Conservation (phyloP, 306 rosid species). For the Luffa aegyptiaca region DNA sequence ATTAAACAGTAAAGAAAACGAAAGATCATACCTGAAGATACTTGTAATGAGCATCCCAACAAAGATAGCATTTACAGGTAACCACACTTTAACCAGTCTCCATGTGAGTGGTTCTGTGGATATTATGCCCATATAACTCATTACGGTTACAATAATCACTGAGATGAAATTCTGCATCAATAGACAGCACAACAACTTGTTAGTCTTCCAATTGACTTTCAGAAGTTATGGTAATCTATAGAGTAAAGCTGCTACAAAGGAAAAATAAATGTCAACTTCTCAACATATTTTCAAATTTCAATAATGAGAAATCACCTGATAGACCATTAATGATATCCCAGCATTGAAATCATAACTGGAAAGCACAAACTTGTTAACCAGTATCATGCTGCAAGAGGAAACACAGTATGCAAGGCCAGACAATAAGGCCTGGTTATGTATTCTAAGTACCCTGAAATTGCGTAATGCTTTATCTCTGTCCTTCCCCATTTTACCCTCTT, state of each 20-base stretch:
- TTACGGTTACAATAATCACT: slow-evolving; percentile 53
- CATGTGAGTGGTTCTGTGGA: slow-evolving; percentile 87
- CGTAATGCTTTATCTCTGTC: slow-evolving; percentile 31
- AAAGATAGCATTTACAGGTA: slow-evolving; percentile 85
- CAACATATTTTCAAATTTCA: background rate
- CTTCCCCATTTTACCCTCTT: slow-evolving; percentile 55
- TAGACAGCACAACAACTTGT: slow-evolving; percentile 12
- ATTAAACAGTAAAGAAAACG: background rate
- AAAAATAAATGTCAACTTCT: background rate
- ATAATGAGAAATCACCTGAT: slow-evolving; percentile 54
- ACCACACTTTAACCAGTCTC: slow-evolving; percentile 88
- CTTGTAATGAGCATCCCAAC: slow-evolving; percentile 97
- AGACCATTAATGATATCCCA: slow-evolving; percentile 83
- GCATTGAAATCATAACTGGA: slow-evolving; percentile 87
- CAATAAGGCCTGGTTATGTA: slow-evolving; percentile 71
- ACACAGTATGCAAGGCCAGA: slow-evolving; percentile 88
- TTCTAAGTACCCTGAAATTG: slow-evolving; percentile 33
- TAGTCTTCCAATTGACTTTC: background rate
- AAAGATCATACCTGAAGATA: slow-evolving; percentile 75
- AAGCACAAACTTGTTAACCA: slow-evolving; percentile 83
- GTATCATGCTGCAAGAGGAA: slow-evolving; percentile 90
- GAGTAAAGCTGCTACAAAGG: background rate
- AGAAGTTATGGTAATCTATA: background rate
- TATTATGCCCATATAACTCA: slow-evolving; percentile 66
- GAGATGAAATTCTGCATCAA: slow-evolving; percentile 84